Base-by-base conservation (phyloP, 306 rosid species). In the Mimosa pudica region DNA sequence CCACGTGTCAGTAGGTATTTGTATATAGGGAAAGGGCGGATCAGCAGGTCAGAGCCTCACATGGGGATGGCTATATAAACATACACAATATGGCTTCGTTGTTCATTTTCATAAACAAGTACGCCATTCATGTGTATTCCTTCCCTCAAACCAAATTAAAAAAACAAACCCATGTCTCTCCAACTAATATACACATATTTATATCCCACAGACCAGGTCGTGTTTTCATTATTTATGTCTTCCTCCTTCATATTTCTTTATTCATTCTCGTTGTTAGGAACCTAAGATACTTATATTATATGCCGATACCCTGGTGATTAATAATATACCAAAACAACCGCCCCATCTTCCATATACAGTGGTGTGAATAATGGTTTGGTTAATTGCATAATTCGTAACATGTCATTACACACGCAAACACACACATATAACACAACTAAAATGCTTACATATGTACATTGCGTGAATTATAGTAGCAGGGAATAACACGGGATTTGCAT, bases 131-230 rank as follows among this genome's bases (percentile, higher is more conserved):
- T 8, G 33, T 4, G 6, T 57, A 18, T 18, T 20, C 6, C 65
- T 20, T 58, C 9, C 20, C 18, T 8, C 2, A 16, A 1, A 0
- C 4, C 6, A 52, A 54, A 17, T 12, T 8, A 13, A 52, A 16
- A 79, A 79, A 41, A 62, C 72, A 36, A 62, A 20, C 72, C 86
- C 83, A 86, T 83, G 82, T 80, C 77, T 52, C 52, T 70, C 89
- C 87, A 83, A 81, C 81, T 70, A 80, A 73, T 70, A 8, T 55
- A 24, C 6, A 30, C 36, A 36, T n/a, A 17, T n/a, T 4, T 16
- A 2, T 6, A 54, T 30, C 6, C 30, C 4, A 1, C 18, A 33
- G 74, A 66, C 3, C 46, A 66, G 45, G n/a, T 63, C 72, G 64
- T 33, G 30, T 17, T 66, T 49, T 77, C 3, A 49, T 77, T 76